Conservation (phyloP, 768 basidiomycete species). For the Agaricus subrufescens region DNA sequence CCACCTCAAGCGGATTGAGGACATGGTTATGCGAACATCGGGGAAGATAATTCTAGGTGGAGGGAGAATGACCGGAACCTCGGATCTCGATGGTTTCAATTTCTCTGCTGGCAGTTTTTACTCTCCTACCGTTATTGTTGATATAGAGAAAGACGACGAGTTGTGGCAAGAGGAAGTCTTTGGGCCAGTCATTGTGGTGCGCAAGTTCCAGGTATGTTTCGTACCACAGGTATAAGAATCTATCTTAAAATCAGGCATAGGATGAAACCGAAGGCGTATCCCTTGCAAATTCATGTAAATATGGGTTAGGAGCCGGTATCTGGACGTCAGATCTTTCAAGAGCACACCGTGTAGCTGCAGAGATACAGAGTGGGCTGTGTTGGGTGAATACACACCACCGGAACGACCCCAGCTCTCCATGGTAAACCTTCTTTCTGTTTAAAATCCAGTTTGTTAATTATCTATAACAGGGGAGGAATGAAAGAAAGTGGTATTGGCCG, state of each 20-base stretch:
- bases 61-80: conserved; percentile 53
- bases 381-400: conserved; percentile 91
- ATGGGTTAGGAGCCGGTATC: conserved; percentile 76
- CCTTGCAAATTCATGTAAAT: conserved; percentile 73
- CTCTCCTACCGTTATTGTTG: conserved; percentile 70
- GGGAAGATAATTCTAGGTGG: conserved; percentile 63
- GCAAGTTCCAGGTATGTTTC: conserved; percentile 26
- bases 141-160: conserved; percentile 51
- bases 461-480: conserved; percentile 69
- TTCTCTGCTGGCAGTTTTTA: conserved; percentile 72
- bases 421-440: conserved; percentile 38
- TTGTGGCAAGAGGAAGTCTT: conserved; percentile 85
- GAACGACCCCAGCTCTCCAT: conserved; percentile 86
- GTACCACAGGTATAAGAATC: not conserved
- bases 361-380: conserved; percentile 70
- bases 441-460: not conserved
- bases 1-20: conserved; percentile 63
- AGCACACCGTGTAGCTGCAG: conserved; percentile 68
- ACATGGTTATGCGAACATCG: conserved; percentile 41
- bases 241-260: conserved; percentile 23
- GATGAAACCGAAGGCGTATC: conserved; percentile 59
- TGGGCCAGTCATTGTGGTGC: conserved; percentile 78
- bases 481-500: conserved; percentile 85
- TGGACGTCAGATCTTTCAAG: conserved; percentile 76
- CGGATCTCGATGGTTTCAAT: conserved; percentile 66